Conservation (phyloP, 2,329 filamentous ascomycete genomes). For the Botryotinia calthae region DNA sequence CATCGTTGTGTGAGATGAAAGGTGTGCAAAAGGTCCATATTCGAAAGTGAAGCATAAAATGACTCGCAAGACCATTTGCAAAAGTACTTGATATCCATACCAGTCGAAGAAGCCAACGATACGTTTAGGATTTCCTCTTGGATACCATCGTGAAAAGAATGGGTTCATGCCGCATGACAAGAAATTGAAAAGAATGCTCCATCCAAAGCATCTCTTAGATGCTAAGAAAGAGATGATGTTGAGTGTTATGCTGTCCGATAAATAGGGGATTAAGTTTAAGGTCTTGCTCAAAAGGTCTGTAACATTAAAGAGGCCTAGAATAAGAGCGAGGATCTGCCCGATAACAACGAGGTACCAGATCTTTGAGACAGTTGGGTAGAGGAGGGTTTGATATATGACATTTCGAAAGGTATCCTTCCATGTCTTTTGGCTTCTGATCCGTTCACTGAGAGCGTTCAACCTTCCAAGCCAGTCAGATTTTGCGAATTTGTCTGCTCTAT, state of each 20-base stretch:
- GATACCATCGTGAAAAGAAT: constrained; percentile 48
- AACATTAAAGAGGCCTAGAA: constrained; percentile 22
- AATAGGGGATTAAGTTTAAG: background rate
- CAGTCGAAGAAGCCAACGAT: constrained; percentile 61
- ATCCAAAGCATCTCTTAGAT: constrained; percentile 37
- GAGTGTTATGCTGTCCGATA: background rate
- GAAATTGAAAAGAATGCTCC: constrained; percentile 50
- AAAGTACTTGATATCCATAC: constrained; percentile 62
- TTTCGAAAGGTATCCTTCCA: constrained; percentile 17
- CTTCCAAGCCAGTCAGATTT: constrained; percentile 36
- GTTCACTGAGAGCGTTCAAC: constrained; percentile 51
- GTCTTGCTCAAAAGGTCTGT: constrained; percentile 1
- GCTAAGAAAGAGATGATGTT: constrained; percentile 10
- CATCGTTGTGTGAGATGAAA: constrained; percentile 23
- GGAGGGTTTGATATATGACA: constrained; percentile 13
- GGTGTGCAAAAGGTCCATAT: constrained; percentile 26
- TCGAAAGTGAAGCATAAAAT: constrained; percentile 42
- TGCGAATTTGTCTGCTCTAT: constrained; percentile 72
- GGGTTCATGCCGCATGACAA: constrained; percentile 68
- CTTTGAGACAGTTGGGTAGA: constrained; percentile 25
- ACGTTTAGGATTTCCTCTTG: constrained; percentile 52
- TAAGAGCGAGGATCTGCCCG: constrained; percentile 34
- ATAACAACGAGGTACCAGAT: constrained; percentile 33
- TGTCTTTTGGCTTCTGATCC: constrained; percentile 15
- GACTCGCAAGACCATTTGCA: constrained; percentile 52